A percentile compares a stretch with the other conserved stretches of the same genome.
Conservation (phyloP, 208 protist genomes). For the Trichomonas gallinae region DNA sequence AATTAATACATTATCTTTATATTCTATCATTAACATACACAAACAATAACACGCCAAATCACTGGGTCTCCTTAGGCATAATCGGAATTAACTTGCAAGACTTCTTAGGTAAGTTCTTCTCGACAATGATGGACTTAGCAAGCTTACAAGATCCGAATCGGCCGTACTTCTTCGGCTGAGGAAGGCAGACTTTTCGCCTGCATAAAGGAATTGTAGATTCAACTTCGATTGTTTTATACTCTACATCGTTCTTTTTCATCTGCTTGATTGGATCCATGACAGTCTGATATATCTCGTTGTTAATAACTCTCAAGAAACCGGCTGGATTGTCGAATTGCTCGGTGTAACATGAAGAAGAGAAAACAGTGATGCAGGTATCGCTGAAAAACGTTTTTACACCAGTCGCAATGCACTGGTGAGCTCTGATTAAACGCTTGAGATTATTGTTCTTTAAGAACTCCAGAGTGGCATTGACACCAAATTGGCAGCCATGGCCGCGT, state of each 20-base stretch:
- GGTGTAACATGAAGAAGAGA: neutral
- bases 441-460: neutral
- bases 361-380: neutral
- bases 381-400: neutral
- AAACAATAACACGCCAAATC: neutral
- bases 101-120: neutral
- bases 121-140: neutral
- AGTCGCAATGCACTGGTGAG: neutral
- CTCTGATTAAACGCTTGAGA: neutral
- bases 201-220: neutral
- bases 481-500: neutral
- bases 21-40: neutral
- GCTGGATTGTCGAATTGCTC: neutral
- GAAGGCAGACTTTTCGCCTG: neutral
- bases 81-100: neutral
- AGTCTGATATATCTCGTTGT: neutral
- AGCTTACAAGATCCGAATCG: neutral
- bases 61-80: neutral
- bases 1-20: too few relatives aligned
- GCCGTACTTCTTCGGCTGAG: neutral
- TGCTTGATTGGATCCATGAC: neutral
- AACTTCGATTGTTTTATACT: neutral
- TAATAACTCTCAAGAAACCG: neutral
- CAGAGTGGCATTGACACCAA: neutral
- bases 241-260: neutral